Evolutionary conservation across 495 filamentous ascomycete genomes (phyloP).

Genomic region (Hypoxylon rickii): DNA sequence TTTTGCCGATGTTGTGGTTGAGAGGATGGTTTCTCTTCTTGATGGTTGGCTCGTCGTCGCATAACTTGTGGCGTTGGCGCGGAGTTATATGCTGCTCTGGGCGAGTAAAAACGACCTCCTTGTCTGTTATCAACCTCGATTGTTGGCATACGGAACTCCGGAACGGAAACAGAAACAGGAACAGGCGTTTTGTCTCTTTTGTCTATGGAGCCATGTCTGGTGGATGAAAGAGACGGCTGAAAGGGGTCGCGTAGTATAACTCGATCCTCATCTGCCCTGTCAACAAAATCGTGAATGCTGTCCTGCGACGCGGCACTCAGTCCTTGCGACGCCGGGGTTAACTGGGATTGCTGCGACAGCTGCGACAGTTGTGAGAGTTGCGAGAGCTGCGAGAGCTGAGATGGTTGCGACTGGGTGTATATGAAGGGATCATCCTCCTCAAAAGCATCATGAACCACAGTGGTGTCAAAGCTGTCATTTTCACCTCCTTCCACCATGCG

Average conservation of each 20-base stretch:
- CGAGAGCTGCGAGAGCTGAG: not conserved
- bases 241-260: constrained; percentile 51
- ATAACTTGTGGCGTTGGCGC: constrained; percentile 24
- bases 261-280: constrained; percentile 50
- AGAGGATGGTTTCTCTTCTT: constrained; percentile 2
- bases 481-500: constrained; percentile 56
- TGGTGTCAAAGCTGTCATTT: constrained; percentile 56
- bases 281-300: constrained; percentile 48
- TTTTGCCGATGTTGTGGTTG: not conserved
- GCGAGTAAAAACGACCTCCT: constrained; percentile 31
- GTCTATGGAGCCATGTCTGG: constrained; percentile 42
- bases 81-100: constrained; percentile 26
- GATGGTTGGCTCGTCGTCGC: constrained; percentile 31
- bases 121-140: constrained; percentile 37
- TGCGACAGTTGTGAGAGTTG: no score
- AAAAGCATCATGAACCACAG: constrained; percentile 41
- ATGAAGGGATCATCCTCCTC: constrained; percentile 46
- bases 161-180: constrained; percentile 35
- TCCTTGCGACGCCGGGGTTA: constrained; percentile 36
- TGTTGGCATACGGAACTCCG: constrained; percentile 50
- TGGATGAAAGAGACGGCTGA: constrained; percentile 47
- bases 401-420: constrained; percentile 45
- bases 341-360: constrained; percentile 10
- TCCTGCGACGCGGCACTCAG: constrained; percentile 49
- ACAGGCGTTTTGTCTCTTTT: constrained; percentile 42